These are phyloP conservation scores for Ogataea kodamae DNA, from an alignment of 805 yeast species.

Conservation along the genomic window DNA sequence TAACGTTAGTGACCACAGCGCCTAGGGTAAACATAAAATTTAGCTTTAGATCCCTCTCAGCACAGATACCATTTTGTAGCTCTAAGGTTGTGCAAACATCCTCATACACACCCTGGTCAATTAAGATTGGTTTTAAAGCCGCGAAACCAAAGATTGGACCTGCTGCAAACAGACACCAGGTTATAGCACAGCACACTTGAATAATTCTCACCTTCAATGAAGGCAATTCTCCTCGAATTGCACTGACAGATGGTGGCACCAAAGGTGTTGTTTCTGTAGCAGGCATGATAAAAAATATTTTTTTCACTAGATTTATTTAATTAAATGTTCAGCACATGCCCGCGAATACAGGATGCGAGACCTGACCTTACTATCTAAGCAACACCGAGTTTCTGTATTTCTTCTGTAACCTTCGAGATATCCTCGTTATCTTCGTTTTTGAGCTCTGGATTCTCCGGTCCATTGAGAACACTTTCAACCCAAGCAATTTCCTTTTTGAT, in stretches of 20 bases:
- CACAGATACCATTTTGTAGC: constrained; percentile 38
- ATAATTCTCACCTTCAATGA: constrained; percentile 33
- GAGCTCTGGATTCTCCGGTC: constrained; percentile 7
- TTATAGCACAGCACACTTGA: constrained; percentile 70
- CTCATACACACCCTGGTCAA: constrained; percentile 72
- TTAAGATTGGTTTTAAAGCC: constrained; percentile 80
- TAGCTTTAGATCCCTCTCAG: constrained; percentile 76
- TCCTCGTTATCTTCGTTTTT: constrained; percentile 19
- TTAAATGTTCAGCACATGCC: too few relatives aligned
- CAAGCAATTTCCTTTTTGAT: constrained; percentile 34
- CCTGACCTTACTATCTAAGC: constrained; percentile 15
- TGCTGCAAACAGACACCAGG: constrained; percentile 88
- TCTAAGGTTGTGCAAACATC: constrained; percentile 45
- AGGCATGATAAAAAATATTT: constrained; percentile 11
- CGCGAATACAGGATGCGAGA: constrained; percentile 3
- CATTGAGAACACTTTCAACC: constrained; percentile 28
- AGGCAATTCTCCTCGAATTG: constrained; percentile 18
- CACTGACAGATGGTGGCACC: constrained; percentile 8
- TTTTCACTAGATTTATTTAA: neutral
- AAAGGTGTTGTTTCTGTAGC: constrained; percentile 28
- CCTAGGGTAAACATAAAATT: constrained; percentile 83
- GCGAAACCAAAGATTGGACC: constrained; percentile 97
- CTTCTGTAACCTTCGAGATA: constrained; percentile 22
- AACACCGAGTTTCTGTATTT: constrained; percentile 31
- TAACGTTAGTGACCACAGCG: constrained; percentile 80